Conservation (phyloP, 179 eudicot genomes). For the Sideroxylon spinosum region DNA sequence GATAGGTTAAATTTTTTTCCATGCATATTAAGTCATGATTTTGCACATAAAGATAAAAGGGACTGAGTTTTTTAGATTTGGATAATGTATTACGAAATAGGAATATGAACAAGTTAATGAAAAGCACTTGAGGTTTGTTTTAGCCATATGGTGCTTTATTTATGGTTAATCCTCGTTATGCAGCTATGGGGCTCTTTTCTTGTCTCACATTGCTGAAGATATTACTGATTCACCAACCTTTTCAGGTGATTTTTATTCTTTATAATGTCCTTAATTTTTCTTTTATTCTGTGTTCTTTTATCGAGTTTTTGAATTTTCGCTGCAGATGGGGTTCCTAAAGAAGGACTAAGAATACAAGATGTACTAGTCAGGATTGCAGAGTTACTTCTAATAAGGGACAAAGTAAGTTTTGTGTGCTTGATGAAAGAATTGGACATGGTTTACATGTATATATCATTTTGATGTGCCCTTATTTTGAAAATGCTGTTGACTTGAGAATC, state of each 20-base stretch:
- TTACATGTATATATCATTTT: neutral
- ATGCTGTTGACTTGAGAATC: neutral
- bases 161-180: slow-evolving; percentile 9
- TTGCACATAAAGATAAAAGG: neutral
- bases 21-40: neutral
- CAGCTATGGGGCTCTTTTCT: slow-evolving; percentile 81
- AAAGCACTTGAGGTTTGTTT: too few relatives aligned
- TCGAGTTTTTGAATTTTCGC: neutral
- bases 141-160: neutral
- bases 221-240: slow-evolving; percentile 64
- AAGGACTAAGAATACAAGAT: slow-evolving; percentile 81
- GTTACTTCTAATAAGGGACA: slow-evolving; percentile 59
- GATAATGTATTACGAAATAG: neutral
- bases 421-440: neutral
- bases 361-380: slow-evolving; percentile 82
- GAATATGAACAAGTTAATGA: neutral
- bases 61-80: neutral
- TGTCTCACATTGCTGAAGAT: slow-evolving; percentile 77
- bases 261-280: neutral
- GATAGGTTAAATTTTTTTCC: neutral
- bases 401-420: slow-evolving; percentile 40
- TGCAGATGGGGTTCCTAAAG: slow-evolving; percentile 95
- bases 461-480: neutral
- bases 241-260: slow-evolving; percentile 47
- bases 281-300: neutral